A percentile compares a stretch with the other conserved stretches of the same genome.
Conservation (phyloP, 1,284 basidiomycete genomes). For the Wolfiporia cocos region DNA sequence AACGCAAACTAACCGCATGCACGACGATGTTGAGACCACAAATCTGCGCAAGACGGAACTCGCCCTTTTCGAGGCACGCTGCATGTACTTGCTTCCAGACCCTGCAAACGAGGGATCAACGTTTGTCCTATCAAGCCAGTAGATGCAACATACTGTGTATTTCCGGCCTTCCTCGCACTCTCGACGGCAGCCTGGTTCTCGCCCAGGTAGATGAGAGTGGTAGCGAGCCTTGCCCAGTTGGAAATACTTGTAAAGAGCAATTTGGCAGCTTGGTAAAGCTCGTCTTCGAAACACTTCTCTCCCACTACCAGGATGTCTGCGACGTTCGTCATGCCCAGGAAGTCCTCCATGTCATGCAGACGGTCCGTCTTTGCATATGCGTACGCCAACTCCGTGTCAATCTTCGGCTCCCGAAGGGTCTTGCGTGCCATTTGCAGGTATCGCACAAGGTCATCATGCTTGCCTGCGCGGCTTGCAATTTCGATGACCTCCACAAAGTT, state of each 20-base stretch:
- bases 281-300: slow-evolving; percentile 99
- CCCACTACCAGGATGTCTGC: slow-evolving; percentile 95
- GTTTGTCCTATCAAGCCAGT: not conserved
- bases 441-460: slow-evolving; percentile 96
- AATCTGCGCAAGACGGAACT: slow-evolving; percentile 98
- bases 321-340: slow-evolving; percentile 98
- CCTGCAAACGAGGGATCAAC: slow-evolving; percentile 30
- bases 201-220: slow-evolving; percentile 96
- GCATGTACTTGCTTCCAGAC: slow-evolving; percentile 99
- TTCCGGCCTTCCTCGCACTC: slow-evolving; percentile 97
- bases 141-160: slow-evolving; percentile 86
- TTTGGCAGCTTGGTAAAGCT: slow-evolving; percentile 96
- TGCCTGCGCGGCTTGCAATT: slow-evolving; percentile 92
- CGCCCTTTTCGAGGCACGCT: slow-evolving; percentile 95
- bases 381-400: slow-evolving; percentile 96
- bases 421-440: slow-evolving; percentile 99
- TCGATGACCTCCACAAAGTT: slow-evolving; percentile 98
- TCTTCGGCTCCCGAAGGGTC: slow-evolving; percentile 93
- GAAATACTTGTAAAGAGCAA: slow-evolving; percentile 95
- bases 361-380: slow-evolving; percentile 97
- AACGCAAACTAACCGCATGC: slow-evolving; percentile 66
- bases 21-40: slow-evolving; percentile 95
- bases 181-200: slow-evolving; percentile 99
- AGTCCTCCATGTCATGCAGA: slow-evolving; percentile 99
- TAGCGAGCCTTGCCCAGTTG: slow-evolving; percentile 97